Conservation (phyloP, 305 asterid species). For the Solanum hybrid region DNA sequence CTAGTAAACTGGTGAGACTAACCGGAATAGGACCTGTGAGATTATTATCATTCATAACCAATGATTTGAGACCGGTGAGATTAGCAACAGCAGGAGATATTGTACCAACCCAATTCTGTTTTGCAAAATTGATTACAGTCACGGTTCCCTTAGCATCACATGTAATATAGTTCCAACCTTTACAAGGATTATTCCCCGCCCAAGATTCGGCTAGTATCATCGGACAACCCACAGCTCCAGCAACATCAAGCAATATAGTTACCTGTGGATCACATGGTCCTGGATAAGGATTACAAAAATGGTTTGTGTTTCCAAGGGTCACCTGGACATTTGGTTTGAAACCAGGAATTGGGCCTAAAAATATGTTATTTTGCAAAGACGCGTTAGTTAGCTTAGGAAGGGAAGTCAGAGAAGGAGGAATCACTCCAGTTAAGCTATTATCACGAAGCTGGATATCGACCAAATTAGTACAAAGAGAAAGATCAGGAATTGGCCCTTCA, state of each 20-base stretch:
- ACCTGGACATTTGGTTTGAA: slow-evolving; percentile 31
- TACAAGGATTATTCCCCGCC: slow-evolving; percentile 68
- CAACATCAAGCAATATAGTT: slow-evolving; percentile 39
- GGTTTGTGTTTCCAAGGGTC: slow-evolving; percentile 39
- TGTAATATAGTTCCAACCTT: slow-evolving; percentile 41
- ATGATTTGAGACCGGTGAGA: slow-evolving; percentile 29
- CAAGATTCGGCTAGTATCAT: slow-evolving; percentile 45
- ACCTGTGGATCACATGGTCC: slow-evolving; percentile 75
- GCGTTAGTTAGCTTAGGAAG: slow-evolving; percentile 41
- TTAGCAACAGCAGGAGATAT: slow-evolving; percentile 53
- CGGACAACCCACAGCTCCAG: slow-evolving; percentile 48
- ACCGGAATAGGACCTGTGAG: slow-evolving; percentile 55
- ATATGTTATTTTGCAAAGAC: slow-evolving; percentile 49
- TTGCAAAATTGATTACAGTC: slow-evolving; percentile 39
- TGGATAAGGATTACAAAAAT: slow-evolving; percentile 49
- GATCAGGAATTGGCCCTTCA: slow-evolving; percentile 71
- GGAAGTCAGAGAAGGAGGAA: slow-evolving; percentile 44
- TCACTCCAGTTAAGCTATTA: slow-evolving; percentile 54
- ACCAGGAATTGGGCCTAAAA: slow-evolving; percentile 71
- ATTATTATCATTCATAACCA: slow-evolving; percentile 45
- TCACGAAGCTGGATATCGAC: slow-evolving; percentile 56
- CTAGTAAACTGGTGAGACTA: slow-evolving; percentile 31
- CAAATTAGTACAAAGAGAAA: slow-evolving; percentile 36
- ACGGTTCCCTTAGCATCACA: slow-evolving; percentile 48
- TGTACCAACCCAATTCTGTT: slow-evolving; percentile 44